Conservation (phyloP, 2,329 filamentous ascomycete species). For the Clonostachys rhizophaga region DNA sequence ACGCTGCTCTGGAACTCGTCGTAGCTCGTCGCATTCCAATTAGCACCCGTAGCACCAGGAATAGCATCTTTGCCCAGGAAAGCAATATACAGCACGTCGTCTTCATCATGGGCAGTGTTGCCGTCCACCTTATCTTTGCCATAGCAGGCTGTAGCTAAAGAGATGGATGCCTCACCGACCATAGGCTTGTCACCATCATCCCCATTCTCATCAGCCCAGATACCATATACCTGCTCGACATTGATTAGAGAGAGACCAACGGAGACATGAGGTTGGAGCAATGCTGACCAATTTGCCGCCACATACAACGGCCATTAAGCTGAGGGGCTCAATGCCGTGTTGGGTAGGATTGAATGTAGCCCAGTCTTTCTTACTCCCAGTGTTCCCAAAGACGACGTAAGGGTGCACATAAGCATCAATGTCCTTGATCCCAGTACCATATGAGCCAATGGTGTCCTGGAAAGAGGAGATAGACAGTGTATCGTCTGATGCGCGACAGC, state of each 20-base stretch:
- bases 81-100: slow-evolving; percentile 59
- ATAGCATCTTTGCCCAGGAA: slow-evolving; percentile 53
- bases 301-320: slow-evolving; percentile 52
- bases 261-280: no score
- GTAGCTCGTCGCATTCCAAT: slow-evolving; percentile 46
- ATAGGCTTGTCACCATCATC: slow-evolving; percentile 29
- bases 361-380: slow-evolving; percentile 15
- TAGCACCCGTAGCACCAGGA: slow-evolving; percentile 44
- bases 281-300: slow-evolving; percentile 32
- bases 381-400: slow-evolving; percentile 50
- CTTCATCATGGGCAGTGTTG: slow-evolving; percentile 46
- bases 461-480: slow-evolving; percentile 44
- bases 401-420: slow-evolving; percentile 46
- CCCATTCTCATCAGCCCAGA: slow-evolving; percentile 54
- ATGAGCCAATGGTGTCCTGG: slow-evolving; percentile 26
- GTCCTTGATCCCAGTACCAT: slow-evolving; percentile 28
- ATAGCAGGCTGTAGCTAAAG: slow-evolving; percentile 33
- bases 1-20: slow-evolving; percentile 50
- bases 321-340: slow-evolving; percentile 41
- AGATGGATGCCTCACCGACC: slow-evolving; percentile 36
- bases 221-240: slow-evolving; percentile 32
- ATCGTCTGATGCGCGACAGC: slow-evolving; percentile 34
- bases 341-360: slow-evolving; percentile 31
- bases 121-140: slow-evolving; percentile 43
- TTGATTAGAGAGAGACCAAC: no score